phyloP scores from a whole-genome alignment of 1,284 basidiomycete genomes.

The Fomitopsis betulina region DNA sequence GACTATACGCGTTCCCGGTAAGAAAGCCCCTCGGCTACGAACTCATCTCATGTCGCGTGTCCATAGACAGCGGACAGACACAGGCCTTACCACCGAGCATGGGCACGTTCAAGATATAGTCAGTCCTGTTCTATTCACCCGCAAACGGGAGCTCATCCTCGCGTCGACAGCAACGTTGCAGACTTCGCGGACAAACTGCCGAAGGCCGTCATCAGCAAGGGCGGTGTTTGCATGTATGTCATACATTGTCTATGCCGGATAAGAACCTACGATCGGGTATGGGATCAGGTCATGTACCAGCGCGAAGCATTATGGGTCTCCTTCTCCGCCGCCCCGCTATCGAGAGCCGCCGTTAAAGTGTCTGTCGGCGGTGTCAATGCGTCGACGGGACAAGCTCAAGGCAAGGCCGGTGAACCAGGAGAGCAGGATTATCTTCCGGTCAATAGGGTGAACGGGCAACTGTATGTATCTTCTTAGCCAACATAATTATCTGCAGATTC shows the following conservation, averaged over 20 bases:
- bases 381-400: constrained; percentile 4
- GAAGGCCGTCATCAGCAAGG: background rate
- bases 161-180: background rate
- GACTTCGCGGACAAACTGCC: constrained; percentile 1
- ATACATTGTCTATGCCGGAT: background rate
- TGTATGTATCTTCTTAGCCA: background rate
- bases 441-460: background rate
- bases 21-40: background rate
- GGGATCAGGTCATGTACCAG: constrained; percentile 6
- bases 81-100: constrained; percentile 4
- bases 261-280: too few species aligned
- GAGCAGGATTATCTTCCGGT: constrained; percentile 10
- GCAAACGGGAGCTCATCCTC: background rate
- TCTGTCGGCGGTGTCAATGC: constrained; percentile 13
- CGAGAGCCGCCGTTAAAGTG: constrained; percentile 6
- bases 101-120: constrained; percentile 1
- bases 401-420: background rate
- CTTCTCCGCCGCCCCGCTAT: background rate
- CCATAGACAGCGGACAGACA: constrained; percentile 2
- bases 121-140: background rate
- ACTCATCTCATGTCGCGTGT: background rate
- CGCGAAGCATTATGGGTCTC: constrained; percentile 13
- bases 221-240: constrained; percentile 6
- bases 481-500: background rate
- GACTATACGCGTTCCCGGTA: constrained; percentile 4